Evolutionary conservation across 345 rosid genomes (phyloP).

Genomic region (Bretschneidera sinensis): DNA sequence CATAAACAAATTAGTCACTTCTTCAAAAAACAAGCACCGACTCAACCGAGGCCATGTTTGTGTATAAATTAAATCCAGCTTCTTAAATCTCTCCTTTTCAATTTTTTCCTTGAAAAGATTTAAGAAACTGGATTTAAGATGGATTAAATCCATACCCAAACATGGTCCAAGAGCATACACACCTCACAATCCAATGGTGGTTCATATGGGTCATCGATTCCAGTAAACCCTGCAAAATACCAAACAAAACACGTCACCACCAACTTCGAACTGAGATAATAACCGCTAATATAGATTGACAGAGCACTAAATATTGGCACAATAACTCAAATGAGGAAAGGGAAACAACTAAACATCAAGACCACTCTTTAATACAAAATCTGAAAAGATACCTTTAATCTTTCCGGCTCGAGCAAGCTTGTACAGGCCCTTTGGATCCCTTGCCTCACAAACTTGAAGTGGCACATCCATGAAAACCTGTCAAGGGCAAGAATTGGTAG

Average conservation of each 20-base stretch:
- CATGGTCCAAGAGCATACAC: constrained; percentile 4
- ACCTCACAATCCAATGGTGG: constrained; percentile 65
- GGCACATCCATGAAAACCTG: constrained; percentile 79
- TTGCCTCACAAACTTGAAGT: constrained; percentile 65
- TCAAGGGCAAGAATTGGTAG: constrained; percentile 5
- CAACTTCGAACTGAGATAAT: constrained; percentile 5
- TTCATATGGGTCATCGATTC: constrained; percentile 79
- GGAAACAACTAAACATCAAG: constrained; percentile 1
- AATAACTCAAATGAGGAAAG: neutral
- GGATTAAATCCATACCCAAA: too few species aligned
- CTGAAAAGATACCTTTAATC: constrained; percentile 49
- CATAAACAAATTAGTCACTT: neutral
- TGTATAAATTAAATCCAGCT: too few species aligned
- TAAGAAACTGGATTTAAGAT: too few species aligned
- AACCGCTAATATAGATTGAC: neutral
- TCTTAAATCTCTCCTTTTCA: too few species aligned
- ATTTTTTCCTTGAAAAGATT: too few species aligned
- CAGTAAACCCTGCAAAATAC: constrained; percentile 55
- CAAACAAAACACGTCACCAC: constrained; percentile 7
- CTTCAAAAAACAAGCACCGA: too few species aligned
- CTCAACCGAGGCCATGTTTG: neutral
- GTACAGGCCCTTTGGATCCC: constrained; percentile 87
- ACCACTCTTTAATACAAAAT: neutral
- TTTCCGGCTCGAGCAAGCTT: constrained; percentile 89
- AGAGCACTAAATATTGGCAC: neutral